Evolutionary conservation across 164 flowering plant species (phyloP), one percentile per base, ranked within the genome.

Genomic region (Annona squamosa): DNA sequence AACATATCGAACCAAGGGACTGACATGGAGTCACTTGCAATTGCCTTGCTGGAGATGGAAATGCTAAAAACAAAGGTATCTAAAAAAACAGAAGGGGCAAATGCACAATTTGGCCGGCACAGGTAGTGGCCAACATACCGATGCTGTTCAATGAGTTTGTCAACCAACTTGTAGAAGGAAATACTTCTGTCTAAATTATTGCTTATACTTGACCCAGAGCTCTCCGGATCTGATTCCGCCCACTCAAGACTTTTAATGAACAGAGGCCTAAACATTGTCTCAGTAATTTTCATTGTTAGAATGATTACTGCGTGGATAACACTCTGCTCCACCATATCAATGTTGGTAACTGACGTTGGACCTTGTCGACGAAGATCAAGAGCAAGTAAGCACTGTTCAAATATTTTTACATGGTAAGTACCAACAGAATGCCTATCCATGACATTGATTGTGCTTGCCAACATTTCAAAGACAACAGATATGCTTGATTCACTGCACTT

Each of bases 221-320:
- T 87, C 71, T 84, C 86, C 18, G 74, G 68, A 52, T 84, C 82
- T 70, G 90, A 82, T 63, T 89, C 94, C 63, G 91, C 89, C 99
- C 99, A 94, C 71, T 94, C 98, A 77, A 94, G 84, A 82, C 87
- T 80, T 77, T 80, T 84, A 42, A 89, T 73, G 63, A 94, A 94
- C 63, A 91, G 91, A 75, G 99, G 97, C 81, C 81, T 88, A 82
- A 94, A 94, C 92, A 91, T 87, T 48, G 82, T 81, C 83, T 91
- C 98, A 2, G 97, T 91, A 57, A 94, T 91, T 75, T 90, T 94
- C 91, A 87, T 85, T 17, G 97, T 88, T 71, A 94, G 81, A 45
- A 79, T 68, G 76, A 88, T 79, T 76, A 89, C 75, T 44, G 97
- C 85, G 81, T 78, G 76, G 63, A 89, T 82, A 64, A 92, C 87